A percentile compares a stretch with the other conserved stretches of the same genome.
Evolutionary conservation across 1,284 basidiomycete genomes (phyloP).

Genomic region (Limonomyces culmigenus): DNA sequence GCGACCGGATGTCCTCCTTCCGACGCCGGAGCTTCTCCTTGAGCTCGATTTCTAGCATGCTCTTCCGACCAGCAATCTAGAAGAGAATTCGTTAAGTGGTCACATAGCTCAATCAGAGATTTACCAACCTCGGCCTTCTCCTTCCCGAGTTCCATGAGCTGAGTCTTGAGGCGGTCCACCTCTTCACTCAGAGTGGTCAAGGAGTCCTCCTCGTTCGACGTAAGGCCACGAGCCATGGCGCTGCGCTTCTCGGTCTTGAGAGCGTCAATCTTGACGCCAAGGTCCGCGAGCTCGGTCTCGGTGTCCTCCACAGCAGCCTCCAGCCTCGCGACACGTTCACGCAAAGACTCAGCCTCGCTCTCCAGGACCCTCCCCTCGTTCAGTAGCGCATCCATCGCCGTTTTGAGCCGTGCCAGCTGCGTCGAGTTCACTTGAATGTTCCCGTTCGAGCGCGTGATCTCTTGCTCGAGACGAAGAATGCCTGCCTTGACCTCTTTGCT

Average conservation of each 20-base stretch:
- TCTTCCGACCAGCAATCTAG: conserved; percentile 67
- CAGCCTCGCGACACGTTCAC: conserved; percentile 43
- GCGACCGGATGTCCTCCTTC: conserved; percentile 59
- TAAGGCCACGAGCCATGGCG: conserved; percentile 63
- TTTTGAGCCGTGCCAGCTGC: conserved; percentile 56
- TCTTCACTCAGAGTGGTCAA: conserved; percentile 63
- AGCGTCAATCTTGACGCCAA: conserved; percentile 43
- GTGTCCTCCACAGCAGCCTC: conserved; percentile 59
- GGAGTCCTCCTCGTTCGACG: conserved; percentile 50
- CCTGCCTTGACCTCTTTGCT: conserved; percentile 60
- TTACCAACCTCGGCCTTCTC: conserved; percentile 52
- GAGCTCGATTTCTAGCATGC: conserved; percentile 81
- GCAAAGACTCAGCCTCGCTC: conserved; percentile 57
- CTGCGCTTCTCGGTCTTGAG: conserved; percentile 62
- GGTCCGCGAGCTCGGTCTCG: conserved; percentile 46
- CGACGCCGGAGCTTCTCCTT: conserved; percentile 75
- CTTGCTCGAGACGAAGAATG: conserved; percentile 68
- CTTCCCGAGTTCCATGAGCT: conserved; percentile 52
- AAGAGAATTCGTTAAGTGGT: too few relatives aligned
- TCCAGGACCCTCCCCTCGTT: conserved; percentile 46
- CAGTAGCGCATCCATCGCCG: conserved; percentile 49
- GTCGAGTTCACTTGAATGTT: conserved; percentile 56
- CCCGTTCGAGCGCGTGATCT: conserved; percentile 67
- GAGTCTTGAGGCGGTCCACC: conserved; percentile 59
- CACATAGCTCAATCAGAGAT: too few relatives aligned